These are phyloP conservation scores for Porcisia hertigi DNA, from an alignment of 208 protist genomes.

Conservation along the genomic window DNA sequence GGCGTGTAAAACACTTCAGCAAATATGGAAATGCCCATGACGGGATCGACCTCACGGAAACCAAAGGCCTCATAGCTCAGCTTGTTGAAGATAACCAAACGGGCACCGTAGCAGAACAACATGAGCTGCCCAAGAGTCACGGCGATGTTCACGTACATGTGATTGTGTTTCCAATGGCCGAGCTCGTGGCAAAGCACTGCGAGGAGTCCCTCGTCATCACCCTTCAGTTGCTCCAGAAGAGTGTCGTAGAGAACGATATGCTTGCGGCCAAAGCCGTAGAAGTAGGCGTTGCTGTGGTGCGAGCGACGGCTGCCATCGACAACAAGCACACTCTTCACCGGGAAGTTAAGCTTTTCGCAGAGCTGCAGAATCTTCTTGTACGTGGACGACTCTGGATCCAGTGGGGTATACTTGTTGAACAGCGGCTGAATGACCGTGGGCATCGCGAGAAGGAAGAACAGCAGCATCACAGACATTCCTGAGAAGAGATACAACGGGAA, in stretches of 20 bases:
- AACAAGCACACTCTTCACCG: conserved; percentile 69
- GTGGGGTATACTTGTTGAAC: conserved; percentile 85
- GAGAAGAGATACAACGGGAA: conserved; percentile 84
- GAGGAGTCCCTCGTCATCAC: conserved; percentile 62
- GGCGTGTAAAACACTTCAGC: conserved; percentile 45
- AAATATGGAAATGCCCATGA: conserved; percentile 71
- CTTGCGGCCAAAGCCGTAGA: conserved; percentile 86
- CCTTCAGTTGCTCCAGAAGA: conserved; percentile 65
- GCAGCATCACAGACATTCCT: conserved; percentile 33
- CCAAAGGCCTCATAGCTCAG: conserved; percentile 71
- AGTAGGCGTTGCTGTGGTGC: conserved; percentile 88
- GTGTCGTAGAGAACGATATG: conserved; percentile 93
- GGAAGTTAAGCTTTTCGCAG: conserved; percentile 52
- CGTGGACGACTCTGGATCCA: conserved; percentile 44
- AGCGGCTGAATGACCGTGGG: conserved; percentile 84
- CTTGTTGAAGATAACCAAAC: conserved; percentile 63
- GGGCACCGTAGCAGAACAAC: conserved; percentile 60
- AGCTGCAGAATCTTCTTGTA: conserved; percentile 57
- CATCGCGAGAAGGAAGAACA: conserved; percentile 58
- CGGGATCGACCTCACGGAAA: conserved; percentile 49
- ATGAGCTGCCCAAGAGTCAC: conserved; percentile 48
- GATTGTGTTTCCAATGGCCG: conserved; percentile 84
- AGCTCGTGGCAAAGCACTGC: conserved; percentile 90
- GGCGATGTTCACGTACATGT: conserved; percentile 45
- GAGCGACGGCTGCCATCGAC: conserved; percentile 83